Base-by-base conservation (phyloP, 306 rosid genomes). In the Hippophae gyantsensis region DNA sequence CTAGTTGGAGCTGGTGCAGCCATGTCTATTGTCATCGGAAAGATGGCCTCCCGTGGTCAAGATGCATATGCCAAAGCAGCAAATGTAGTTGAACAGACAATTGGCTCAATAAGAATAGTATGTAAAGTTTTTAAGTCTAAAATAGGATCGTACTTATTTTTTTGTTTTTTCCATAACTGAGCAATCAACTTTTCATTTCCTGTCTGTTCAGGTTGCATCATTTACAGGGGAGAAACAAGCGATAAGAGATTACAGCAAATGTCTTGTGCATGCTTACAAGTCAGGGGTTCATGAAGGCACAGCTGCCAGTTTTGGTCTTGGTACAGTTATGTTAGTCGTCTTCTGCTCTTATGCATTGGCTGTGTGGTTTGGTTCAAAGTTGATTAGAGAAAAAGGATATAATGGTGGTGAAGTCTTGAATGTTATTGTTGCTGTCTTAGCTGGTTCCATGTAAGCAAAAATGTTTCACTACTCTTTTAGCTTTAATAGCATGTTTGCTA, bases 41-140 rank as follows among this genome's bases (percentile, higher is more conserved):
- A 57, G 10, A 49, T 56, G 64, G 23, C 69, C 5, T 18, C 69
- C 32, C 60, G 6, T 3, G 76, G 70, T 12, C 71, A 59, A 67
- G 8, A 43, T 51, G 56, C 69, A 9, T 73, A 56, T 62, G 57
- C 65, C 7, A 50, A 51, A 13, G 77, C 73, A 23, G 64, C 72
- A 43, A 65, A 48, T 56, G 63, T 73, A 12, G 77, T 67, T 9
- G 77, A 73, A 48, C 73, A 73, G 53, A 73, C 77, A 40, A 62
- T 73, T 49, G 60, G 77, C 7, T 45, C 62, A 52, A 73, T 73
- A 13, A 73, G 60, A 67, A 73, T 69, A 3, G 77, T 73, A 61
- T 0, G 73, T 13, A 27, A n/a, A 25, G n/a, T 40, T 54, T 18
- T 46, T 25, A 8, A 18, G 13, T 1, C 18, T 46, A 7, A 8